Percentiles rank a stretch among this genome's conserved stretches.
phyloP scores from a whole-genome alignment of 2,329 filamentous ascomycete genomes.

The Penicillium digitatum region DNA sequence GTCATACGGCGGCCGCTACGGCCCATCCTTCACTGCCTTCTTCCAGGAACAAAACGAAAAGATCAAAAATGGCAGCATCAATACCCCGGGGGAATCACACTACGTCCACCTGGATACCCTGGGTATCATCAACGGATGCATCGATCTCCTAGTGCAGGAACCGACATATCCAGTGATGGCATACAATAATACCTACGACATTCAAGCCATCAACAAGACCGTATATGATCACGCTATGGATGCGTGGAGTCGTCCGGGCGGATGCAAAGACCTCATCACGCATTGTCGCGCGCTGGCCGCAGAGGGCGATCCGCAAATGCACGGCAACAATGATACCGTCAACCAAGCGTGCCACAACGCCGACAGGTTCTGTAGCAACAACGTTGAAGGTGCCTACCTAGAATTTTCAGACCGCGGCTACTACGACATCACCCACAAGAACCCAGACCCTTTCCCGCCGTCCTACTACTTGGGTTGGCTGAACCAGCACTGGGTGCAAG shows the following conservation, averaged over 20 bases:
- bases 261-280: slow-evolving; percentile 53
- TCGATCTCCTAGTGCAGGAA: slow-evolving; percentile 50
- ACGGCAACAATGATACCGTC: slow-evolving; percentile 45
- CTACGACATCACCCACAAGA: slow-evolving; percentile 55
- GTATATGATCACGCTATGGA: slow-evolving; percentile 46
- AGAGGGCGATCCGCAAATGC: slow-evolving; percentile 49
- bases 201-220: slow-evolving; percentile 49
- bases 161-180: slow-evolving; percentile 51
- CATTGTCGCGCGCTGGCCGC: slow-evolving; percentile 49
- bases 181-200: slow-evolving; percentile 58
- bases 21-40: slow-evolving; percentile 39
- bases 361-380: slow-evolving; percentile 44
- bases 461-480: slow-evolving; percentile 55
- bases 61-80: slow-evolving; percentile 33
- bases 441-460: slow-evolving; percentile 52
- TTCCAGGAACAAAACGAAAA: slow-evolving; percentile 44
- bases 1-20: slow-evolving; percentile 47
- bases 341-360: slow-evolving; percentile 46
- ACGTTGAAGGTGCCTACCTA: slow-evolving; percentile 47
- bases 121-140: slow-evolving; percentile 55
- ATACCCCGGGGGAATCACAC: slow-evolving; percentile 25
- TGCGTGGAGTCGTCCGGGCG: slow-evolving; percentile 45
- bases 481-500: slow-evolving; percentile 55
- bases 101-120: slow-evolving; percentile 51
- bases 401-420: slow-evolving; percentile 46